These are phyloP conservation scores for Passiflora organensis DNA, from an alignment of 345 rosid genomes.

Conservation along the genomic window DNA sequence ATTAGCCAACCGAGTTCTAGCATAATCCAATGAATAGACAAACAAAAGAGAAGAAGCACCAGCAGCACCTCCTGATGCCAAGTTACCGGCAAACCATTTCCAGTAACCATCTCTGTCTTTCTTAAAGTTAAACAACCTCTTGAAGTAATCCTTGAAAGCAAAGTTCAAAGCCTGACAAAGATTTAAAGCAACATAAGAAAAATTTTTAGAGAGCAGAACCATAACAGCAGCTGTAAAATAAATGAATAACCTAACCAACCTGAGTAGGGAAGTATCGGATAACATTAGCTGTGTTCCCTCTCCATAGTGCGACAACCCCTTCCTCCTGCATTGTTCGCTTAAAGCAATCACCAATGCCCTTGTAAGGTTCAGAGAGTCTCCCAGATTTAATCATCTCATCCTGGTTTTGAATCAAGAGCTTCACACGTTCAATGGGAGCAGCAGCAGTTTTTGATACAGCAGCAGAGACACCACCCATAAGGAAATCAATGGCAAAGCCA, in stretches of 20 bases:
- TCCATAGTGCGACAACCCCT: slow-evolving; percentile 27
- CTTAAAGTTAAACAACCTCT: slow-evolving; percentile 40
- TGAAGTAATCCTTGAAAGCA: slow-evolving; percentile 41
- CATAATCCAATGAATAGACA: slow-evolving; percentile 25
- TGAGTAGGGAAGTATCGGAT: slow-evolving; percentile 35
- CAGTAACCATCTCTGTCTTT: slow-evolving; percentile 30
- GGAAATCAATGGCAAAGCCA: slow-evolving; percentile 31
- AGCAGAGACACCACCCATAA: slow-evolving; percentile 38
- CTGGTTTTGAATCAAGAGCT: slow-evolving; percentile 14
- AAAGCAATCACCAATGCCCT: slow-evolving; percentile 31
- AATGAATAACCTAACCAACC: slow-evolving; percentile 4
- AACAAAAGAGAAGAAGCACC: slow-evolving; percentile 28
- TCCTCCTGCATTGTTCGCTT: slow-evolving; percentile 20
- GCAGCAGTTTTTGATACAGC: slow-evolving; percentile 36
- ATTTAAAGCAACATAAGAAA: background rate
- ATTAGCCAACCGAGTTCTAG: slow-evolving; percentile 25
- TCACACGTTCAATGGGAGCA: background rate
- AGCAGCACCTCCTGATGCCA: slow-evolving; percentile 29
- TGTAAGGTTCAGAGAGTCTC: slow-evolving; percentile 33
- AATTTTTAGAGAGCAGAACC: background rate
- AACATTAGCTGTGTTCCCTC: slow-evolving; percentile 35
- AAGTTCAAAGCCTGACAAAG: slow-evolving; percentile 29
- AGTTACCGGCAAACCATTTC: slow-evolving; percentile 31
- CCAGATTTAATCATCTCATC: slow-evolving; percentile 33
- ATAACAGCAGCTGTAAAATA: background rate